Conservation (phyloP, 257 asterid genomes). For the Scutellaria barbata region DNA sequence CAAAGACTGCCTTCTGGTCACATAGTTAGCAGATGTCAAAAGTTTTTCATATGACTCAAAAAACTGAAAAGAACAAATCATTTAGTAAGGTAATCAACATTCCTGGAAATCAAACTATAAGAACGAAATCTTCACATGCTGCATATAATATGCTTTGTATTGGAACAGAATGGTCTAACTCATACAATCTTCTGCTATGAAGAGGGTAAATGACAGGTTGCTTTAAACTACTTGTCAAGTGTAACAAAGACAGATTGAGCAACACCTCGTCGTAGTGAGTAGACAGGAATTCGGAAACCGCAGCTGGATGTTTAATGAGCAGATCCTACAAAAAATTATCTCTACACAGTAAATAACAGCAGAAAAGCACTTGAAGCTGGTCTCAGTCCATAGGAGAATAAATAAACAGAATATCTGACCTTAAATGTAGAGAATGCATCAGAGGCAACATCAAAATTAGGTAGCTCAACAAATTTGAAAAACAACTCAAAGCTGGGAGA, state of each 20-base stretch:
- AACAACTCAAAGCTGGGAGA: conserved; percentile 96
- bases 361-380: conserved; percentile 20
- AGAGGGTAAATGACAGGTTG: conserved; percentile 23
- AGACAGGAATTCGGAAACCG: conserved; percentile 79
- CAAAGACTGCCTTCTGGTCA: conserved; percentile 96
- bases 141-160: conserved; percentile 25
- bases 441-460: conserved; percentile 90
- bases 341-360: conserved; percentile 32
- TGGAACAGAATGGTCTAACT: conserved; percentile 22
- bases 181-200: conserved; percentile 7
- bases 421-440: conserved; percentile 97
- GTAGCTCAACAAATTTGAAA: conserved; percentile 89
- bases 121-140: conserved; percentile 26
- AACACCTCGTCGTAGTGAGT: conserved; percentile 77
- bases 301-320: conserved; percentile 75
- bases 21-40: conserved; percentile 79
- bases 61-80: conserved; percentile 58
- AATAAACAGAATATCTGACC: conserved; percentile 52
- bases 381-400: conserved; percentile 32
- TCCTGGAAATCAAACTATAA: conserved; percentile 16
- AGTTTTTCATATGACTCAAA: conserved; percentile 90
- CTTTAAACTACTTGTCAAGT: conserved; percentile 25
- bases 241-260: conserved; percentile 29
- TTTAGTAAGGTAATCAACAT: conserved; percentile 26
- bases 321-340: conserved; percentile 67